Evolutionary conservation across 73 alveolate species (phyloP).

Genomic region (Paramecium biaurelia): DNA sequence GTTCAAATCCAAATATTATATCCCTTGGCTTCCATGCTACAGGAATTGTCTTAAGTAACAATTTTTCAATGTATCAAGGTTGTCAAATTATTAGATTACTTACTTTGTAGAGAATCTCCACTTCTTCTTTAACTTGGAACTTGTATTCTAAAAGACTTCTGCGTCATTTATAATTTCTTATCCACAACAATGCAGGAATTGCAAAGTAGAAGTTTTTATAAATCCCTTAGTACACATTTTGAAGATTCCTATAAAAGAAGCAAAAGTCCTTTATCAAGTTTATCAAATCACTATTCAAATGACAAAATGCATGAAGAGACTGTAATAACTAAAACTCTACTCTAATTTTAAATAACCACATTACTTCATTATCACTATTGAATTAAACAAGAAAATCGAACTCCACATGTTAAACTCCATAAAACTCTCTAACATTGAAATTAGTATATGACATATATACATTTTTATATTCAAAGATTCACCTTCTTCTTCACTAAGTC

Average conservation of each 20-base stretch:
- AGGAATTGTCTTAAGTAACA: neutral
- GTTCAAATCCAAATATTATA: neutral
- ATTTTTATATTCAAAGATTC: neutral
- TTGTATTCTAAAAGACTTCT: neutral
- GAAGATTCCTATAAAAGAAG: neutral
- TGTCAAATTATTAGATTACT: neutral
- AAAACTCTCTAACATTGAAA: conserved; percentile 15
- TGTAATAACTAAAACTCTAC: neutral
- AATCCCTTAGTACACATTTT: neutral
- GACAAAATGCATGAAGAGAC: neutral
- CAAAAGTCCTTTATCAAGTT: neutral
- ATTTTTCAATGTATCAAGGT: neutral
- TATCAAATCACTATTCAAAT: neutral
- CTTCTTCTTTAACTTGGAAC: neutral
- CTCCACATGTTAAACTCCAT: conserved; percentile 26
- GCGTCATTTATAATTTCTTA: neutral
- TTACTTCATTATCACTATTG: neutral
- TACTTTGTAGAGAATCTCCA: neutral
- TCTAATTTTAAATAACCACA: neutral
- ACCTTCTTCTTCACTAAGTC: conserved; percentile 22
- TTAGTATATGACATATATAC: conserved; percentile 4
- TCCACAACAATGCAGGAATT: neutral
- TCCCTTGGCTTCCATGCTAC: neutral
- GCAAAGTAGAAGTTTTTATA: conserved; percentile 1
- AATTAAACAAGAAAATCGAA: conserved; percentile 26